Evolutionary conservation across 108 stramenopile species (phyloP).

Genomic region (Ochromonas danica): DNA sequence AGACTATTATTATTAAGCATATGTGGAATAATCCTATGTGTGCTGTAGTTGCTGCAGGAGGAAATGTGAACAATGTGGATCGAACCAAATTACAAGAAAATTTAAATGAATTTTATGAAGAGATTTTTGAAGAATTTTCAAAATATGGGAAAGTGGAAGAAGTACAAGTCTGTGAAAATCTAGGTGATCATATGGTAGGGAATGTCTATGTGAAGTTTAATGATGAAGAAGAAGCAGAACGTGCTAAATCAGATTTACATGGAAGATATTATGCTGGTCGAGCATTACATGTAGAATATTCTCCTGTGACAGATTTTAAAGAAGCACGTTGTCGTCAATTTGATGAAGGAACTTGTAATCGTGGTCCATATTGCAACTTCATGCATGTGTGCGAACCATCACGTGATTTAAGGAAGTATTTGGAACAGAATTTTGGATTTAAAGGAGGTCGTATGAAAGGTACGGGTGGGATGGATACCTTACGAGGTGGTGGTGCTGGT

Average conservation of each 20-base stretch:
- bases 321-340: conserved; percentile 91
- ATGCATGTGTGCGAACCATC: conserved; percentile 69
- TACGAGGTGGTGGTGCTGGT: background rate
- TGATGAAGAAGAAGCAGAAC: conserved; percentile 91
- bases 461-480: background rate
- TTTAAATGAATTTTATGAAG: conserved; percentile 60
- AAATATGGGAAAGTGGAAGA: conserved; percentile 92
- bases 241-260: conserved; percentile 78
- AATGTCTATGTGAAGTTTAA: conserved; percentile 79
- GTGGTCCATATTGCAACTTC: conserved; percentile 96
- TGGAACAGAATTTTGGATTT: conserved; percentile 9
- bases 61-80: conserved; percentile 58
- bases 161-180: conserved; percentile 90
- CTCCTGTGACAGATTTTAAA: conserved; percentile 90
- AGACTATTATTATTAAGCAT: conserved; percentile 90
- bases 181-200: conserved; percentile 97
- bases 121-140: conserved; percentile 75
- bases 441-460: conserved; percentile 30
- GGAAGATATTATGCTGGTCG: conserved; percentile 90
- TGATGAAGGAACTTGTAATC: conserved; percentile 72
- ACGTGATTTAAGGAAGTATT: background rate
- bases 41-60: conserved; percentile 50
- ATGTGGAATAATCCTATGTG: conserved; percentile 78
- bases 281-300: conserved; percentile 80
- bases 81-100: conserved; percentile 73